Conservation (phyloP, 768 basidiomycete species). For the Termitomyces sp. region DNA sequence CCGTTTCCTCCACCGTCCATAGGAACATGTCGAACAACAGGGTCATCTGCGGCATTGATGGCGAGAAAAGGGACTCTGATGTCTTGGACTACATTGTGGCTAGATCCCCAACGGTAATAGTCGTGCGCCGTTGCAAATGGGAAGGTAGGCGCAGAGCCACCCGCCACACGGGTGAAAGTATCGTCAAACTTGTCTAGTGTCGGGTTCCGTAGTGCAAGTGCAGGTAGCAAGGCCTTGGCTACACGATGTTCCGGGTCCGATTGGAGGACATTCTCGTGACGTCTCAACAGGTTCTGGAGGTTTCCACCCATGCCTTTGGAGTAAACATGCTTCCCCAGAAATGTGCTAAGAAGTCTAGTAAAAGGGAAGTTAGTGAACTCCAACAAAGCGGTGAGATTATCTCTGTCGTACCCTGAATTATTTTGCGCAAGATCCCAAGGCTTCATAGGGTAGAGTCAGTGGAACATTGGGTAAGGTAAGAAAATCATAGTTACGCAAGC, state of each 20-base stretch:
- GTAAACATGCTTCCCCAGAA: conserved; percentile 62
- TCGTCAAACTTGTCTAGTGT: conserved; percentile 59
- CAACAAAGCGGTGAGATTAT: conserved; percentile 6
- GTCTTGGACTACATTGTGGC: conserved; percentile 53
- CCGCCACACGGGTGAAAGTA: conserved; percentile 61
- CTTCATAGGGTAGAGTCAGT: conserved; percentile 27
- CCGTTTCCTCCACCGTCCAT: conserved; percentile 50
- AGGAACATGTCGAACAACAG: conserved; percentile 64
- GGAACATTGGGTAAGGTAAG: neutral
- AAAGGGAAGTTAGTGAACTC: conserved; percentile 3
- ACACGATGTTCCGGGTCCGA: conserved; percentile 49
- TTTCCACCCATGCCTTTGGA: conserved; percentile 80
- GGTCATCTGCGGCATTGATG: conserved; percentile 76
- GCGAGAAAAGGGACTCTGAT: conserved; percentile 74
- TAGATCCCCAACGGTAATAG: conserved; percentile 53
- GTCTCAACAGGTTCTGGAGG: conserved; percentile 52
- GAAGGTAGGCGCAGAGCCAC: conserved; percentile 58
- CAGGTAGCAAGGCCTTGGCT: conserved; percentile 42
- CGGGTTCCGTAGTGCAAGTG: conserved; percentile 46
- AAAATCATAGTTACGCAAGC: conserved; percentile 59
- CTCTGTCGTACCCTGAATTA: conserved; percentile 37
- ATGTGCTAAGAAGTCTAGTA: conserved; percentile 50
- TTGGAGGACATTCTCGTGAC: conserved; percentile 45
- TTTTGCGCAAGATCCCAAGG: conserved; percentile 54
- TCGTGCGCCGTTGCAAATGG: conserved; percentile 43